Conservation (phyloP, 208 protist genomes). For the Crithidia fasciculata region DNA sequence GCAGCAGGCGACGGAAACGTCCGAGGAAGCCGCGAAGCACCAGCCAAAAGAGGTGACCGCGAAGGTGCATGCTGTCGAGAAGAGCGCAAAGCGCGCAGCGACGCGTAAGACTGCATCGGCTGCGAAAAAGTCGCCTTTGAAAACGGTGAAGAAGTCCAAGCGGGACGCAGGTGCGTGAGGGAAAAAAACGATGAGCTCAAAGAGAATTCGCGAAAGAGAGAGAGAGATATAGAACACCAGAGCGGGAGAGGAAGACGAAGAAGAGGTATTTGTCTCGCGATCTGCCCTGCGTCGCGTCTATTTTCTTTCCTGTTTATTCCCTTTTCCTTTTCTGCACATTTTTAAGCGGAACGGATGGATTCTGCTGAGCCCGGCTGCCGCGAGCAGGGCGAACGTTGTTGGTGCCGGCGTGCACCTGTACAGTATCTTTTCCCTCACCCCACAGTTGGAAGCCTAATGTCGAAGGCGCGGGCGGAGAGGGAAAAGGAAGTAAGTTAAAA, state of each 20-base stretch:
- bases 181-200: too few species aligned
- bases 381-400: too few species aligned
- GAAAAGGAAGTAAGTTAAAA: neutral
- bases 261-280: neutral
- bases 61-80: neutral
- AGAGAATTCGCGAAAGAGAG: too few species aligned
- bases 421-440: neutral
- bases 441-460: neutral
- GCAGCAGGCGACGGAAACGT: neutral
- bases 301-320: neutral
- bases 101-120: neutral
- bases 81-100: neutral
- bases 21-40: neutral
- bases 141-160: conserved; percentile 3
- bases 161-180: too few species aligned
- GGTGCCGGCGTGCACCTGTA: neutral
- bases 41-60: neutral
- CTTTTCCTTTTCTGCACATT: too few species aligned
- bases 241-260: neutral
- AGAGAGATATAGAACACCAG: neutral
- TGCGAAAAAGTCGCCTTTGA: conserved; percentile 12
- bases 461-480: neutral
- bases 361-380: too few species aligned
- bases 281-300: neutral
- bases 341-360: too few species aligned